phyloP scores from a whole-genome alignment of 495 filamentous ascomycete species.

The Podospora australis region DNA sequence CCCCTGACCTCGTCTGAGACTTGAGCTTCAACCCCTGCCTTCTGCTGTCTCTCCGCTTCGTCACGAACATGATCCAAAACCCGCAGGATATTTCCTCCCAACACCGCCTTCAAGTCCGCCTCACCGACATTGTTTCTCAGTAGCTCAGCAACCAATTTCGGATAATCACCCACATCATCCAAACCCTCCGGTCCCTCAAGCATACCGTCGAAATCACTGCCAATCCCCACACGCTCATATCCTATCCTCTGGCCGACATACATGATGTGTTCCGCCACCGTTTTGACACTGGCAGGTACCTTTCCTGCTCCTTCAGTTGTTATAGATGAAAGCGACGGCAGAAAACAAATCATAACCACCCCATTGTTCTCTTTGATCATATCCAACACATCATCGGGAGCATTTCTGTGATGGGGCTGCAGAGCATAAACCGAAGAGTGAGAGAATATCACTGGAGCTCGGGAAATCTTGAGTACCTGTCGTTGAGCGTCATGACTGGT shows the following conservation, averaged over 20 bases:
- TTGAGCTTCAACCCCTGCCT: too few species aligned
- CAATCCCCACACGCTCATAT: constrained; percentile 55
- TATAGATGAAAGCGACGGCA: too few species aligned
- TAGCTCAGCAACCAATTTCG: constrained; percentile 9
- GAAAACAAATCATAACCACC: not conserved
- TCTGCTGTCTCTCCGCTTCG: too few species aligned
- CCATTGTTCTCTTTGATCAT: constrained; percentile 23
- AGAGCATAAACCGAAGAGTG: not conserved
- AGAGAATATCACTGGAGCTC: not conserved
- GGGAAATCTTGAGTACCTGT: not conserved
- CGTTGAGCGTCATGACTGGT: not conserved
- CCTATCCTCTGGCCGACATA: constrained; percentile 51
- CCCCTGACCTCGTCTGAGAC: too few species aligned
- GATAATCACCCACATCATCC: constrained; percentile 33
- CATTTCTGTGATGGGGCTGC: constrained; percentile 46
- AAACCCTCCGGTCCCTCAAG: constrained; percentile 40
- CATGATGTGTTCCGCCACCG: constrained; percentile 27
- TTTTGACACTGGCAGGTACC: not conserved
- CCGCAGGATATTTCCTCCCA: not conserved
- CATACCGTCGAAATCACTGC: constrained; percentile 62
- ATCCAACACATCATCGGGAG: constrained; percentile 51
- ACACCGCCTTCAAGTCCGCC: not conserved
- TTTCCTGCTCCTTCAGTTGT: too few species aligned
- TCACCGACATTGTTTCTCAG: not conserved
- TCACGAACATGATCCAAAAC: too few species aligned